phyloP scores from a whole-genome alignment of 2,329 filamentous ascomycete genomes.

The Colletotrichum sojae region DNA sequence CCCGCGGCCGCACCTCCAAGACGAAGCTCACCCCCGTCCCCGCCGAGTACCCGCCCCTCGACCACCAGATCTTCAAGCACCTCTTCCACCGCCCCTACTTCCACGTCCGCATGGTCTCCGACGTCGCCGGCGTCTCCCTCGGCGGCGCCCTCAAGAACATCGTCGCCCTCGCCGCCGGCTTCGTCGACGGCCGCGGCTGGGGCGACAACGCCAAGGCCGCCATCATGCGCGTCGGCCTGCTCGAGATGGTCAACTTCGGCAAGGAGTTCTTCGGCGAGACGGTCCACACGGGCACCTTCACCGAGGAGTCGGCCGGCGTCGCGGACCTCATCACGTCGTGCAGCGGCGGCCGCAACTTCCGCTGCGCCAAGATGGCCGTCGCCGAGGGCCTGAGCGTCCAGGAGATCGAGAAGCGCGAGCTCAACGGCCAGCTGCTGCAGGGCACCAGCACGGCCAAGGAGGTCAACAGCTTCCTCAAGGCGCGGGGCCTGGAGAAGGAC shows the following conservation, averaged over 20 bases:
- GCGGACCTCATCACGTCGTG: constrained; percentile 97
- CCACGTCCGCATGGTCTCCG: constrained; percentile 92
- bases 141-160: constrained; percentile 97
- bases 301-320: constrained; percentile 95
- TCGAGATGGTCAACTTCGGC: constrained; percentile 97
- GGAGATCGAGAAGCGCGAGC: constrained; percentile 88
- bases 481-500: constrained; percentile 81
- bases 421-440: constrained; percentile 98
- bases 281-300: constrained; percentile 88
- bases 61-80: constrained; percentile 84
- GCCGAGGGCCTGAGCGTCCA: constrained; percentile 84
- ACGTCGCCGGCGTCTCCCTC: constrained; percentile 97
- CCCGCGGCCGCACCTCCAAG: constrained; percentile 76
- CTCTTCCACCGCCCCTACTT: constrained; percentile 98
- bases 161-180: constrained; percentile 93
- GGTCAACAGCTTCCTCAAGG: constrained; percentile 89
- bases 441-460: constrained; percentile 93
- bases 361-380: constrained; percentile 90
- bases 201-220: constrained; percentile 99
- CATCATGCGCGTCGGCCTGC: constrained; percentile 93
- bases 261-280: constrained; percentile 92
- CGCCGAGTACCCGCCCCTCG: constrained; percentile 85
- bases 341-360: constrained; percentile 92
- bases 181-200: constrained; percentile 96
- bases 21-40: constrained; percentile 83